Percentiles rank a stretch among this genome's conserved stretches.
Evolutionary conservation across 2,329 filamentous ascomycete genomes (phyloP).

Genomic region (Diaporthe humulicola): DNA sequence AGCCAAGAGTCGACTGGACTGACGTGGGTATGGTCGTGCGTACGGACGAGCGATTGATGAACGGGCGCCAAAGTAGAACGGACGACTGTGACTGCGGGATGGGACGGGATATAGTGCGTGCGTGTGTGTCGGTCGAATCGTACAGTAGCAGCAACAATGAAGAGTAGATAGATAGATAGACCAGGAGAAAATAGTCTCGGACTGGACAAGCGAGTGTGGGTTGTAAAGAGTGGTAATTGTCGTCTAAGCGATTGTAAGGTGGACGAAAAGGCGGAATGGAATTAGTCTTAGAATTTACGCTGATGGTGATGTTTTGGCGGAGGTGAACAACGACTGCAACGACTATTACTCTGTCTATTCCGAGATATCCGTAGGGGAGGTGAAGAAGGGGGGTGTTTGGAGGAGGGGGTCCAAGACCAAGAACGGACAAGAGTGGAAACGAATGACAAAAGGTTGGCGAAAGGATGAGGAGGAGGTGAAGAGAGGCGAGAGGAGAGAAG

Average conservation of each 20-base stretch:
- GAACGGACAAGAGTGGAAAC: conserved; percentile 18
- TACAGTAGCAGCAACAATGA: background rate
- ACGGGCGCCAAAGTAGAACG: conserved; percentile 22
- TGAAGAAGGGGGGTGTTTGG: background rate
- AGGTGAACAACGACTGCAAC: conserved; percentile 17
- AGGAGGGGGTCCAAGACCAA: background rate
- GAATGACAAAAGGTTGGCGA: conserved; percentile 25
- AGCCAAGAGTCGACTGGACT: conserved; percentile 17
- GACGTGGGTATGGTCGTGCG: conserved; percentile 3
- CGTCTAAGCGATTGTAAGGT: conserved; percentile 13
- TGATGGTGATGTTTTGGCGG: conserved; percentile 7
- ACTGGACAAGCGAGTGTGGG: conserved; percentile 8
- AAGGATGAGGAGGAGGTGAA: conserved; percentile 13
- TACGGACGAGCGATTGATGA: background rate
- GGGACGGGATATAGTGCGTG: background rate
- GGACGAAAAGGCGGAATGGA: background rate
- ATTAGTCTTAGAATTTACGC: conserved; percentile 30
- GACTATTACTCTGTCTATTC: conserved; percentile 24
- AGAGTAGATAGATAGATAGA: background rate
- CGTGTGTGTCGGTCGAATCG: background rate
- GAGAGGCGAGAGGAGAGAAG: background rate
- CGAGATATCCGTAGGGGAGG: conserved; percentile 10
- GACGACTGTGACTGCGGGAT: conserved; percentile 16
- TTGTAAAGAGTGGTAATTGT: background rate
- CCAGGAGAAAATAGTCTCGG: background rate